phyloP scores from a whole-genome alignment of 1,139 yeast genomes.

The Nakaseomyces kungkrabaensis region DNA sequence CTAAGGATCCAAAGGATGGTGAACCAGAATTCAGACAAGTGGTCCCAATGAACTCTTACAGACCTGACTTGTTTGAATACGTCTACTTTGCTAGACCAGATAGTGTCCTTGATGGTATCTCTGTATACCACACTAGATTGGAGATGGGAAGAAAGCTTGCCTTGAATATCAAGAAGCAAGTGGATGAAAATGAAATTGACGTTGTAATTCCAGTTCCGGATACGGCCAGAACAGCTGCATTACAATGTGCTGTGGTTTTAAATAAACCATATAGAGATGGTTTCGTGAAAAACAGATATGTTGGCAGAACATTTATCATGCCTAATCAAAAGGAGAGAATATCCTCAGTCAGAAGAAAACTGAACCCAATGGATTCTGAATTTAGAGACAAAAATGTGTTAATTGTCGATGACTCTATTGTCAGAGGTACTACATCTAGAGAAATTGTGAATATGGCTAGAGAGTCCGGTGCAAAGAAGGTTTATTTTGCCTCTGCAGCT shows the following conservation, averaged over 20 bases:
- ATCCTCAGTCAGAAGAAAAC: conserved; percentile 85
- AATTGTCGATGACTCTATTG: conserved; percentile 93
- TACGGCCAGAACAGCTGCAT: conserved; percentile 88
- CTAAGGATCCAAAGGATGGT: conserved; percentile 46
- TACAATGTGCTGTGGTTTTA: conserved; percentile 79
- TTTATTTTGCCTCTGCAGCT: conserved; percentile 92
- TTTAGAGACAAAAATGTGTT: conserved; percentile 79
- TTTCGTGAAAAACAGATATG: conserved; percentile 90
- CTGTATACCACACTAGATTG: conserved; percentile 85
- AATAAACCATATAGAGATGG: conserved; percentile 90
- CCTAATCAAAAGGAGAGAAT: conserved; percentile 94
- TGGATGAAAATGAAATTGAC: conserved; percentile 55
- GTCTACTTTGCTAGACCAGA: conserved; percentile 98
- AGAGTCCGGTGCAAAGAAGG: conserved; percentile 93
- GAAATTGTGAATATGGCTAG: conserved; percentile 96
- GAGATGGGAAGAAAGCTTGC: conserved; percentile 94
- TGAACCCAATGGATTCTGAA: conserved; percentile 94
- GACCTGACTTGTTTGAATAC: conserved; percentile 95
- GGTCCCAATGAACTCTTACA: conserved; percentile 64
- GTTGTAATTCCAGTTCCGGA: conserved; percentile 98
- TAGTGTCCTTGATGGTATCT: conserved; percentile 87
- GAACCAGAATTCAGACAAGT: conserved; percentile 80
- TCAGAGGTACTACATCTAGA: conserved; percentile 92
- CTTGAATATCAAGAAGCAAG: conserved; percentile 45
- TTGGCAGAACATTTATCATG: conserved; percentile 97